phyloP scores from a whole-genome alignment of 2,329 filamentous ascomycete genomes.

The Aspergillus sp. region DNA sequence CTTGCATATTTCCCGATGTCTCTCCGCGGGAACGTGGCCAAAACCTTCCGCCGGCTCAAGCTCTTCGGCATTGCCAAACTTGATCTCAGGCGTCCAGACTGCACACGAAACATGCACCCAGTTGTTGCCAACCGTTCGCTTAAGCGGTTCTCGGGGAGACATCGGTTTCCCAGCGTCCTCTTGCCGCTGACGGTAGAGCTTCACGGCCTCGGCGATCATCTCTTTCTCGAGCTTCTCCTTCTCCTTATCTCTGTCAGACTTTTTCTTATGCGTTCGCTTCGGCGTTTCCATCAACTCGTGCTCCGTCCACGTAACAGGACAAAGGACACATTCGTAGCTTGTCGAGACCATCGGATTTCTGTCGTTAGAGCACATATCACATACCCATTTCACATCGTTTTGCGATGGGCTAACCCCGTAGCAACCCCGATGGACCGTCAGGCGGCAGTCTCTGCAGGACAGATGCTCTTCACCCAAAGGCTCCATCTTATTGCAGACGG shows the following conservation, averaged over 20 bases:
- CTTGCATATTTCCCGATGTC: conserved; percentile 72
- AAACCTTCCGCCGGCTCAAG: conserved; percentile 86
- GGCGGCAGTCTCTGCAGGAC: conserved; percentile 74
- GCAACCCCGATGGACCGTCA: conserved; percentile 85
- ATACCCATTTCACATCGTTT: conserved; percentile 72
- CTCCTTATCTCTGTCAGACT: conserved; percentile 82
- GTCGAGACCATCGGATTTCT: conserved; percentile 88
- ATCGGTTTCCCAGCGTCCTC: conserved; percentile 73
- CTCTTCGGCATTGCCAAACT: conserved; percentile 75
- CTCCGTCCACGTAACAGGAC: conserved; percentile 70
- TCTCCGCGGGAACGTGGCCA: conserved; percentile 62
- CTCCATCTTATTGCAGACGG: conserved; percentile 69
- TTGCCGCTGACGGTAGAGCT: conserved; percentile 76
- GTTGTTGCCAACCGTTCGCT: conserved; percentile 91
- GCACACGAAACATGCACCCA: conserved; percentile 96
- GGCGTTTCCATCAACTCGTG: conserved; percentile 77
- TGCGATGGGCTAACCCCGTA: conserved; percentile 73
- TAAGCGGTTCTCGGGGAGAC: conserved; percentile 80
- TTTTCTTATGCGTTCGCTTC: conserved; percentile 74
- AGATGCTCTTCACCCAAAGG: conserved; percentile 62
- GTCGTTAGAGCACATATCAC: conserved; percentile 93
- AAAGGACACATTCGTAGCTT: conserved; percentile 86
- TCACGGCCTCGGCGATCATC: conserved; percentile 64
- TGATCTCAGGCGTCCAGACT: conserved; percentile 83
- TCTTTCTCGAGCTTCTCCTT: conserved; percentile 81